phyloP scores from a whole-genome alignment of 208 protist genomes.

The Trichomonas gallinae region DNA sequence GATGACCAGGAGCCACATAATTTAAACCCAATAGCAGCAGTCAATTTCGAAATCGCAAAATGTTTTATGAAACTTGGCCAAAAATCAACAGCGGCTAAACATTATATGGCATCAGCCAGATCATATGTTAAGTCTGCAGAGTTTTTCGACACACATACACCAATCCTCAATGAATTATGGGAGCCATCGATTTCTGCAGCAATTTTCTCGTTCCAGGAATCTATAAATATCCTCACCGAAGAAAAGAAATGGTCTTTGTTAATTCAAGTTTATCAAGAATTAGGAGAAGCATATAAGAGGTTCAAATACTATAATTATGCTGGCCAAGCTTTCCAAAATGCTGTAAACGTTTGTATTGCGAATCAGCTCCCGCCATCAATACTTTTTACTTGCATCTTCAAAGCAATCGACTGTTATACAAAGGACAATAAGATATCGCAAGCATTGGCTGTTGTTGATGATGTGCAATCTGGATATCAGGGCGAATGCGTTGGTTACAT shows the following conservation, averaged over 20 bases:
- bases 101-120: background rate
- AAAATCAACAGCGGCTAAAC: background rate
- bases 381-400: background rate
- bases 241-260: background rate
- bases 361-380: background rate
- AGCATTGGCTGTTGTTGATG: background rate
- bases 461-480: background rate
- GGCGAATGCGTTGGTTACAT: background rate
- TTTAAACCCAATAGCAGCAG: background rate
- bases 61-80: background rate
- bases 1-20: background rate
- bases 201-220: background rate
- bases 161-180: background rate
- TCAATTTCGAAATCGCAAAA: background rate
- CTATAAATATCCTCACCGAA: background rate
- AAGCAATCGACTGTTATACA: background rate
- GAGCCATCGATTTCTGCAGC: background rate
- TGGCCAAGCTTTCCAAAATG: background rate
- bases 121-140: background rate
- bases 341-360: background rate
- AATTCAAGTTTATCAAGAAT: background rate
- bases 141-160: background rate
- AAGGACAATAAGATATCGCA: background rate
- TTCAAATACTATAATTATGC: background rate
- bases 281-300: background rate